Conservation (phyloP, 371 early-diverging fungal genomes). For the Actinomucor elegans region DNA sequence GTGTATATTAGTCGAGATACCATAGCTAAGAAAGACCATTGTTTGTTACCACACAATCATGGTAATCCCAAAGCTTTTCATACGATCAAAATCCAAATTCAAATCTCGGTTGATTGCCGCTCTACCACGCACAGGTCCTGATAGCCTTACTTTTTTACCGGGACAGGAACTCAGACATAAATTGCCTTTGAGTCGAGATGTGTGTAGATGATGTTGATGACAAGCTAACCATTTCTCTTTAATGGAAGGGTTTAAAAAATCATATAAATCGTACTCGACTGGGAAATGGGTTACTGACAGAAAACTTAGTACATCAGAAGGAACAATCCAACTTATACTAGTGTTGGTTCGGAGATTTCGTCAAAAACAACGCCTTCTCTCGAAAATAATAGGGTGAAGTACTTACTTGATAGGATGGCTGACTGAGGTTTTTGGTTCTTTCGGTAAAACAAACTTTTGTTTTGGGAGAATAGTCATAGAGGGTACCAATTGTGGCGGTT, state of each 20-base stretch:
- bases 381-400: too few species aligned
- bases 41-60: slow-evolving; percentile 68
- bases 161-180: slow-evolving; percentile 78
- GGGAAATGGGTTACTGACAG: slow-evolving; percentile 35
- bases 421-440: slow-evolving; percentile 47
- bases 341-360: background rate
- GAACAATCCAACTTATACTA: slow-evolving; percentile 61
- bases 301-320: slow-evolving; percentile 38
- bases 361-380: too few species aligned
- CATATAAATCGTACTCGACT: slow-evolving; percentile 35
- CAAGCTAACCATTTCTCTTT: background rate
- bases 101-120: slow-evolving; percentile 76
- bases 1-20: background rate
- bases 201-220: background rate
- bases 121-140: slow-evolving; percentile 76
- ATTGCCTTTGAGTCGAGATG: slow-evolving; percentile 46
- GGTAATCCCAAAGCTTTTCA: slow-evolving; percentile 60
- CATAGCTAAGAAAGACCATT: background rate
- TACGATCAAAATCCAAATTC: slow-evolving; percentile 68
- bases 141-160: slow-evolving; percentile 80
- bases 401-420: slow-evolving; percentile 59
- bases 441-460: too few species aligned
- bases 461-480: too few species aligned
- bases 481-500: too few species aligned
- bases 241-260: slow-evolving; percentile 37